A percentile compares a stretch with the other conserved stretches of the same genome.
Evolutionary conservation across 148 eudicot genomes (phyloP).

Genomic region (Spergularia bocconei): DNA sequence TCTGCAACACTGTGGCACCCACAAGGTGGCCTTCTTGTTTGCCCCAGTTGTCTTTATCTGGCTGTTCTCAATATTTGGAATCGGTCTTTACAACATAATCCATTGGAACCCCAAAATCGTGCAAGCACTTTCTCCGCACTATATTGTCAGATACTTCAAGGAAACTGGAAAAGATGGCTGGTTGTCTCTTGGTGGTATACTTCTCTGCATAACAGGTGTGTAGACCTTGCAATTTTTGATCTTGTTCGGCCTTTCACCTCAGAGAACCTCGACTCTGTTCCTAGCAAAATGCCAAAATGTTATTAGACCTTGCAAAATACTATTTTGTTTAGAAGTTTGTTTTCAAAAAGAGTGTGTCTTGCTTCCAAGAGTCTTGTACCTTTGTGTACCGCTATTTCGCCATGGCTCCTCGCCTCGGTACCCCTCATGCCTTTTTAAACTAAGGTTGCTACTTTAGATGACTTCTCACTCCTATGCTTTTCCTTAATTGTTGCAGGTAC

Average conservation of each 20-base stretch:
- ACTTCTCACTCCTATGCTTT: slow-evolving; percentile 15
- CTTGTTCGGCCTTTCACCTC: background rate
- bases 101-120: slow-evolving; percentile 81
- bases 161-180: slow-evolving; percentile 87
- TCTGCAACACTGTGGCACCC: slow-evolving; percentile 91
- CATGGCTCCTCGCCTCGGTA: no score
- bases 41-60: slow-evolving; percentile 84
- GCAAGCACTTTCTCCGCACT: slow-evolving; percentile 79
- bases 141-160: slow-evolving; percentile 66
- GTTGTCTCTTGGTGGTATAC: slow-evolving; percentile 91
- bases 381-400: no score
- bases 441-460: no score
- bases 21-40: slow-evolving; percentile 81
- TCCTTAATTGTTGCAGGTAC: slow-evolving; percentile 60
- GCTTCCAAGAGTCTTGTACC: no score
- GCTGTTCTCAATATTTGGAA: slow-evolving; percentile 69
- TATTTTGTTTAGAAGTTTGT: no score
- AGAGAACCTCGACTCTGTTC: background rate
- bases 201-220: slow-evolving; percentile 85
- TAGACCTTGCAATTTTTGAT: background rate
- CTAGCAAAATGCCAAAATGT: background rate
- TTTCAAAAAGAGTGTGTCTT: no score
- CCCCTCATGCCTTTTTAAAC: no score
- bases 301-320: background rate
- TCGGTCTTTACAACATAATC: slow-evolving; percentile 77